Percentiles rank a stretch among this genome's conserved stretches.
Conservation (phyloP, 1,139 yeast species). For the Diutina ranongensis region DNA sequence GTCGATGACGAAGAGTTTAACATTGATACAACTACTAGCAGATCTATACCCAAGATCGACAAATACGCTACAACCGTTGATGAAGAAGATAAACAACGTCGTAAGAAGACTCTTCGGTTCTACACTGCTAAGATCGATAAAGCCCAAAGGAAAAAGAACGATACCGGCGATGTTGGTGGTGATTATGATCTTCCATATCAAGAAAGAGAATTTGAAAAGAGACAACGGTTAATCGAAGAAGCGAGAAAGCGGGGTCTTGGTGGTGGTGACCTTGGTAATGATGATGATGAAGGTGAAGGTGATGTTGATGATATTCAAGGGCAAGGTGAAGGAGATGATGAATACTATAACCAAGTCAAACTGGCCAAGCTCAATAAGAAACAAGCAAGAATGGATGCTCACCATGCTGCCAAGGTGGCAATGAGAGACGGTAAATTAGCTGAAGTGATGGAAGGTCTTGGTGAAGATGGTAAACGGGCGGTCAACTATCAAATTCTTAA, state of each 20-base stretch:
- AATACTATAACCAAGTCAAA: conserved; percentile 42
- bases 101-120: conserved; percentile 82
- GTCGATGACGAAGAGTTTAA: conserved; percentile 28
- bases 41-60: conserved; percentile 12
- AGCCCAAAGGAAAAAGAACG: conserved; percentile 45
- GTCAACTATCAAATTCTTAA: conserved; percentile 86
- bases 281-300: conserved; percentile 37
- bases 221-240: conserved; percentile 75
- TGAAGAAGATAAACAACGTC: conserved; percentile 70
- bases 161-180: conserved; percentile 48
- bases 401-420: conserved; percentile 62
- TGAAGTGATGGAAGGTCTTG: conserved; percentile 55
- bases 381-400: conserved; percentile 49
- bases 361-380: conserved; percentile 36
- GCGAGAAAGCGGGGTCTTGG: conserved; percentile 75
- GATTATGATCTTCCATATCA: conserved; percentile 89
- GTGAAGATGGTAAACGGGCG: conserved; percentile 85
- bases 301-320: conserved; percentile 42
- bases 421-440: conserved; percentile 77
- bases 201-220: conserved; percentile 82
- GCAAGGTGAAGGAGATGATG: conserved; percentile 24
- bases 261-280: conserved; percentile 38
- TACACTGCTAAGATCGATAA: conserved; percentile 95
- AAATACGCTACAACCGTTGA: conserved; percentile 48
- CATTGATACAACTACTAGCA: conserved; percentile 30